phyloP scores from a whole-genome alignment of 2,329 filamentous ascomycete species.

The Ophiosphaerella korrae region DNA sequence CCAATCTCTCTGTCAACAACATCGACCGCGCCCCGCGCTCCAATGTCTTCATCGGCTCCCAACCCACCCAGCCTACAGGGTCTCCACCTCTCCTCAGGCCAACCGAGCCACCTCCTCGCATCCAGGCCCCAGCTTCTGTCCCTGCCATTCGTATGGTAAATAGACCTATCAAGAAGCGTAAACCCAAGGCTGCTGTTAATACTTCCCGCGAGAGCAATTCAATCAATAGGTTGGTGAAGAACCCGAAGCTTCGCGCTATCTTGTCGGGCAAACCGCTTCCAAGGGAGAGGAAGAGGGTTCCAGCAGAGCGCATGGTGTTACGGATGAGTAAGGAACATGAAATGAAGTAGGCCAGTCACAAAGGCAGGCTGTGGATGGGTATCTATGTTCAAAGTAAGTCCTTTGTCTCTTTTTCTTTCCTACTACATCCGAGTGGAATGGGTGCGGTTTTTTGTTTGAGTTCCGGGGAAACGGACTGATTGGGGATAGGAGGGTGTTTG shows the following conservation, averaged over 20 bases:
- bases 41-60: conserved; percentile 1
- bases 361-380: too few relatives aligned
- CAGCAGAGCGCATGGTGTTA: conserved; percentile 11
- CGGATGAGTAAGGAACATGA: conserved; percentile 8
- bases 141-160: conserved; percentile 6
- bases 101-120: background rate
- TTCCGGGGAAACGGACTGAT: too few relatives aligned
- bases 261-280: conserved; percentile 16
- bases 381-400: too few relatives aligned
- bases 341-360: background rate
- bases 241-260: conserved; percentile 22
- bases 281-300: conserved; percentile 8
- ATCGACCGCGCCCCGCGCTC: background rate
- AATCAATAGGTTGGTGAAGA: conserved; percentile 22
- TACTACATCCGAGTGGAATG: too few relatives aligned
- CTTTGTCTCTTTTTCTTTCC: too few relatives aligned
- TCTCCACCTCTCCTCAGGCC: background rate
- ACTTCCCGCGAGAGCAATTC: conserved; percentile 19
- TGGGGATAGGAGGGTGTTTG: too few relatives aligned
- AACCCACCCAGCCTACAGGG: background rate
- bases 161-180: background rate
- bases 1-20: background rate
- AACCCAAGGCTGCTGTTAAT: conserved; percentile 9
- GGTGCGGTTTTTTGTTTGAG: too few relatives aligned
- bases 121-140: background rate